Base-by-base conservation (phyloP, 805 yeast genomes). In the Teunomyces kruisii region DNA sequence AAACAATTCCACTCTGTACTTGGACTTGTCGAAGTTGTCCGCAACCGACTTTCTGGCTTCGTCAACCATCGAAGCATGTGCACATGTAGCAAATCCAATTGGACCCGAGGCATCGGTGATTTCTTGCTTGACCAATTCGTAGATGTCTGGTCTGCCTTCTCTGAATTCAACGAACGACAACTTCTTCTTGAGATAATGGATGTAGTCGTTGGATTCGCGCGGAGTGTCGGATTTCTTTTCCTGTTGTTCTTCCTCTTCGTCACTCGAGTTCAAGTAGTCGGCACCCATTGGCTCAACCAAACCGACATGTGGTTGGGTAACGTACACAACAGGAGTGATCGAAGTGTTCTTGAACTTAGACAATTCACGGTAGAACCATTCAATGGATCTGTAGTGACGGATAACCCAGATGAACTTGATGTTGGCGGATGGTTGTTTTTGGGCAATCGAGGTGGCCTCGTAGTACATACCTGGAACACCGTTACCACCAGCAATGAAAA, bases 11-110 rank as follows among this genome's bases (percentile, higher is more conserved):
- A 69, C 67, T 43, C 72, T 58, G 33, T 59, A 52, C 42, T 55
- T 52, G 9, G 60, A 46, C 26, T 52, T 52, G 22, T 50, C 52
- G 50, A 69, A 55, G 48, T 61, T 62, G 43, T 56, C 46, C 9
- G 55, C 62, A 27, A 68, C 57, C 1, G 62, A 49, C 32, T 46
- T 51, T 56, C 74, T 60, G 37, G 59, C 48, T 5, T 57, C 63
- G 48, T 67, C 72, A 31, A 66, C 74, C 67, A 76, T 66, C 22
- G 64, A 48, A 22, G 72, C 67, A 57, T 76, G 78, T 17, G 78
- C 80, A 65, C 83, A 79, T 3, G 74, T 67, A 43, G 72, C 74
- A 50, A 79, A 60, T 1, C 77, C 81, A 42, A 73, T 51, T 5
- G 77, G 55, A 7, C 78, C 77, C 12, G 50, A 47, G 14, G 72